Evolutionary conservation across 1,284 basidiomycete species (phyloP).

Genomic region (Heterobasidion parviporum): DNA sequence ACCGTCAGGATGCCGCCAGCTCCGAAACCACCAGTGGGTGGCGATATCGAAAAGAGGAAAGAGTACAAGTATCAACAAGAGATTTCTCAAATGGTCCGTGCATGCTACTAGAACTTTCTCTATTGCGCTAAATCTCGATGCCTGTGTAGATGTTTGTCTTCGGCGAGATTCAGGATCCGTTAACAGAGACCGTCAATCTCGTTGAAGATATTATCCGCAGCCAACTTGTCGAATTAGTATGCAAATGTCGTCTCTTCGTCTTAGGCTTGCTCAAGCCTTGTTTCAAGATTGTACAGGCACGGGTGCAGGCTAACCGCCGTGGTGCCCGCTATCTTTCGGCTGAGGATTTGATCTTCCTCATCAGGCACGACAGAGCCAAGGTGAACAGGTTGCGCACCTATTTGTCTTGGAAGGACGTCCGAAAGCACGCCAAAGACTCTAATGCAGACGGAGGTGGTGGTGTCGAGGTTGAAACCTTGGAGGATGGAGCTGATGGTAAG

Average conservation of each 20-base stretch:
- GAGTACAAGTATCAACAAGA: constrained; percentile 74
- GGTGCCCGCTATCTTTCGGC: constrained; percentile 82
- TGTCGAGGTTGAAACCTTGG: constrained; percentile 71
- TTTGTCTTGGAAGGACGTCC: constrained; percentile 97
- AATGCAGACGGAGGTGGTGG: constrained; percentile 72
- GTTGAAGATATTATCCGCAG: constrained; percentile 95
- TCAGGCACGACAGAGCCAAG: constrained; percentile 91
- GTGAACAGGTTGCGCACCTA: constrained; percentile 92
- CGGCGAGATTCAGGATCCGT: constrained; percentile 88
- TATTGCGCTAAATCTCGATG: not conserved
- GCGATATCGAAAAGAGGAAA: constrained; percentile 10
- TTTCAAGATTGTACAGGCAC: constrained; percentile 81
- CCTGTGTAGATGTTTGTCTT: constrained; percentile 86
- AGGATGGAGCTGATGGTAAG: constrained; percentile 71
- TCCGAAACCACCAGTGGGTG: not conserved
- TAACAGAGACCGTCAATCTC: constrained; percentile 80
- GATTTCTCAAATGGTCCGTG: constrained; percentile 71
- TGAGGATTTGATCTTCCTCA: constrained; percentile 95
- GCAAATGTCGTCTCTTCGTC: constrained; percentile 14
- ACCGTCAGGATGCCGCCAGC: not conserved
- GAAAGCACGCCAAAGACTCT: constrained; percentile 90
- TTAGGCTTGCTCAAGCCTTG: not conserved
- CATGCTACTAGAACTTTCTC: not conserved
- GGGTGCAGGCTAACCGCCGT: constrained; percentile 74
- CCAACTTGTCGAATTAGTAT: constrained; percentile 88